Evolutionary conservation across 2,329 filamentous ascomycete species (phyloP).

Genomic region (Fusarium aywerte): DNA sequence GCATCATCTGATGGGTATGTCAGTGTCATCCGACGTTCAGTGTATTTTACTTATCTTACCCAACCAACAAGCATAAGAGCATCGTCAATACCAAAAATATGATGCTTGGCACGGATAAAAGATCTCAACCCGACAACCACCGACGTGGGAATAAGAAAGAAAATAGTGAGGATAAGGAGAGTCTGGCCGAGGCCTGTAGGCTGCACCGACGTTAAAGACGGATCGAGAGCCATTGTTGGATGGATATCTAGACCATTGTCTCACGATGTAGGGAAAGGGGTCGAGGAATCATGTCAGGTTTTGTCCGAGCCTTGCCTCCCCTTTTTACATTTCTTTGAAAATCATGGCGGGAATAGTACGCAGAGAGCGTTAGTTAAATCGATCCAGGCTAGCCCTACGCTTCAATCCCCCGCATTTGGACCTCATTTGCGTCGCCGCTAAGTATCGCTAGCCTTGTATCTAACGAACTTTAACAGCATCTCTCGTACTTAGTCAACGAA

Average conservation of each 20-base stretch:
- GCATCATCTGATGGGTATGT: conserved; percentile 7
- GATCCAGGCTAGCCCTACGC: background rate
- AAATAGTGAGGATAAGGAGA: conserved; percentile 7
- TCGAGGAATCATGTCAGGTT: background rate
- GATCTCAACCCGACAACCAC: conserved; percentile 17
- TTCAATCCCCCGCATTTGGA: background rate
- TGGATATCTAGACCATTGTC: background rate
- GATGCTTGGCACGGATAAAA: conserved; percentile 1
- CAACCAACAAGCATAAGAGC: conserved; percentile 32
- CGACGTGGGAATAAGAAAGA: background rate
- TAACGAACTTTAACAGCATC: background rate
- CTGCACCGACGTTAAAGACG: conserved; percentile 2
- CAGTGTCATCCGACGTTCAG: background rate
- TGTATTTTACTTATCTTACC: background rate
- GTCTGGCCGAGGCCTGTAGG: conserved; percentile 16
- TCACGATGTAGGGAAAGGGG: background rate
- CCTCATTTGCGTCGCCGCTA: background rate
- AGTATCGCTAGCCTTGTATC: background rate
- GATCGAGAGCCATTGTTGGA: conserved; percentile 13
- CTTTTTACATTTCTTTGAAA: background rate
- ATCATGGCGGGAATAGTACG: background rate
- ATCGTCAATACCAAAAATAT: conserved; percentile 27
- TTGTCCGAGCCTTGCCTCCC: background rate
- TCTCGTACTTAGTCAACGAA: background rate
- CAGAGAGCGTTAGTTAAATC: background rate